Conservation (phyloP, 179 eudicot species). For the Actinidia arguta region DNA sequence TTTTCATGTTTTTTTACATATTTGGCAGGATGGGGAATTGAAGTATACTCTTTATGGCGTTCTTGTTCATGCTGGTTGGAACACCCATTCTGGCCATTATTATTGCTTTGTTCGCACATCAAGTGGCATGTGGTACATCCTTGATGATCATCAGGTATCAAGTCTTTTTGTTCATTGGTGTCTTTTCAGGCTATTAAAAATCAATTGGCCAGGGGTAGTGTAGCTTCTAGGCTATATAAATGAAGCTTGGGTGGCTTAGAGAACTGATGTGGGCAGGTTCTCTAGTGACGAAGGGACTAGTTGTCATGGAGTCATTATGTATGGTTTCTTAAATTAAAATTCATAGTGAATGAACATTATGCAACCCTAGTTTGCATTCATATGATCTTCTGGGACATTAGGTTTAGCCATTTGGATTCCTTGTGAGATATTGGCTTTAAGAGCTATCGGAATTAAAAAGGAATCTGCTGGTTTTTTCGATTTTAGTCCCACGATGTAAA, state of each 20-base stretch:
- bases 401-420: background rate
- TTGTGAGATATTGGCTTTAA: background rate
- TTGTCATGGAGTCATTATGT: background rate
- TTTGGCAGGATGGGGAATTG: constrained; percentile 81
- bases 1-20: background rate
- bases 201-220: too few species aligned
- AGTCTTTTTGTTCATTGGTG: background rate
- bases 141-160: constrained; percentile 91
- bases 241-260: too few species aligned
- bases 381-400: background rate
- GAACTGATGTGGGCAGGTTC: background rate
- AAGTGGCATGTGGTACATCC: constrained; percentile 93
- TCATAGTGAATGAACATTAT: background rate
- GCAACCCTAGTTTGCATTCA: background rate
- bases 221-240: too few species aligned
- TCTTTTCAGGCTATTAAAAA: background rate
- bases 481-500: background rate
- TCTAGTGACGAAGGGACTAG: background rate
- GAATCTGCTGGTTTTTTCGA: background rate
- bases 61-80: constrained; percentile 96
- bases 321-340: background rate
- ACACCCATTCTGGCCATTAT: constrained; percentile 96
- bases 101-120: constrained; percentile 94
- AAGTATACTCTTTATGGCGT: constrained; percentile 96
- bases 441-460: background rate